Percentiles rank a stretch among this genome's conserved stretches.
Evolutionary conservation across 23 red algal genomes (phyloP).

Genomic region (Gracilariopsis chorda): DNA sequence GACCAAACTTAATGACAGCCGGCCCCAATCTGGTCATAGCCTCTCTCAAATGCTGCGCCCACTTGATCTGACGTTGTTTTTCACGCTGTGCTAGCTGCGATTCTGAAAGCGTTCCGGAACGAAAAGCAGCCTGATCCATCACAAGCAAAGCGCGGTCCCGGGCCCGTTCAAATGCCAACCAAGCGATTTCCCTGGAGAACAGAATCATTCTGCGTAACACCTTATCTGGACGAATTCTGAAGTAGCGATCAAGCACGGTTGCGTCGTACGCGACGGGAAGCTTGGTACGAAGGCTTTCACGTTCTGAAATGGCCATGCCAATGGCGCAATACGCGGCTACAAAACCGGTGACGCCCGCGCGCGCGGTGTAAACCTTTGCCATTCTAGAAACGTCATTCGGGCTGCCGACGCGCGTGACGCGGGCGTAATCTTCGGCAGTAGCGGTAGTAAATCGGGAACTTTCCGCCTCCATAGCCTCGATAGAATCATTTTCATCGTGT

Average conservation of each 20-base stretch:
- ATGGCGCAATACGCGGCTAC: conserved; percentile 50
- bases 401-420: not conserved
- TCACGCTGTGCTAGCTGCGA: not conserved
- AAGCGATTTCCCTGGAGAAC: conserved; percentile 9
- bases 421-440: conserved; percentile 4
- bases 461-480: not conserved
- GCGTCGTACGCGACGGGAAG: conserved; percentile 69
- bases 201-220: conserved; percentile 34
- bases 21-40: conserved; percentile 82
- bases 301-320: conserved; percentile 65
- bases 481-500: not conserved
- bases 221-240: conserved; percentile 55
- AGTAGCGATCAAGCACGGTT: conserved; percentile 40
- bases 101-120: not conserved
- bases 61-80: not conserved
- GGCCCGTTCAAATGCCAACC: not conserved
- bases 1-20: conserved; percentile 93
- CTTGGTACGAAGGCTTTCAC: conserved; percentile 12
- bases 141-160: not conserved
- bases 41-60: conserved; percentile 60
- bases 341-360: conserved; percentile 18
- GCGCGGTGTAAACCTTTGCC: conserved; percentile 8
- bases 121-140: not conserved
- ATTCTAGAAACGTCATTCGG: not conserved
- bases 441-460: not conserved